phyloP scores from a whole-genome alignment of 1,139 yeast genomes.

The Geotrichum cucujoidarum region DNA sequence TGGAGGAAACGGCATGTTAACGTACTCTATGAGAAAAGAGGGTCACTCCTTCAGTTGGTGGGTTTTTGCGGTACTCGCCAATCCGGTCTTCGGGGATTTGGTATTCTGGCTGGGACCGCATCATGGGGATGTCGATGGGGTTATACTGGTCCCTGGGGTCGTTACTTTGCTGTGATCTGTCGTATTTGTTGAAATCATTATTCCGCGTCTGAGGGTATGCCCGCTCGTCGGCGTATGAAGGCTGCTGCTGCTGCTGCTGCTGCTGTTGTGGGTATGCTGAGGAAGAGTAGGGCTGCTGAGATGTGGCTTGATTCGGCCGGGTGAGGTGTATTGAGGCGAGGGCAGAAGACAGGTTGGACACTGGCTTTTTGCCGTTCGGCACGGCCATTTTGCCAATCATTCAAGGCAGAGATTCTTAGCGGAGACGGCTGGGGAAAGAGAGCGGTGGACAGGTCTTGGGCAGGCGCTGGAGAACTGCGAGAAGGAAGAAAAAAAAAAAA shows the following conservation, averaged over 20 bases:
- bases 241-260: not conserved
- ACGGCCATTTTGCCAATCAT: conserved; percentile 9
- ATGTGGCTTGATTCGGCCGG: conserved; percentile 4
- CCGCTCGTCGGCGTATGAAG: not conserved
- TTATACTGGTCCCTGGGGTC: conserved; percentile 1
- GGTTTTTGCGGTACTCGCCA: conserved; percentile 67
- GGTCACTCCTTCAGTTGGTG: conserved; percentile 80
- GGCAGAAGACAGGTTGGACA: conserved; percentile 35
- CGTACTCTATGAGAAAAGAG: conserved; percentile 67
- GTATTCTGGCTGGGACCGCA: conserved; percentile 16
- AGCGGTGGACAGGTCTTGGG: too few species aligned
- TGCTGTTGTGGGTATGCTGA: conserved; percentile 7
- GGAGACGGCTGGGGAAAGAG: too few species aligned
- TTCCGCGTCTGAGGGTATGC: not conserved
- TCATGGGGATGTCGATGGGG: conserved; percentile 15
- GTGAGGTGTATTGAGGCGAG: conserved; percentile 31
- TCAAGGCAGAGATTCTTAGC: too few species aligned
- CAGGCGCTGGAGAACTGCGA: not conserved
- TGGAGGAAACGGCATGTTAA: not conserved
- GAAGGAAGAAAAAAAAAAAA: not conserved
- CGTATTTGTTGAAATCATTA: conserved; percentile 8
- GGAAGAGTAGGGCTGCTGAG: not conserved
- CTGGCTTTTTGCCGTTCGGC: conserved; percentile 19
- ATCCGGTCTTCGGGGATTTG: conserved; percentile 44
- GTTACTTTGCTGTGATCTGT: not conserved